phyloP scores from a whole-genome alignment of 768 basidiomycete genomes.

The Russula sp. region DNA sequence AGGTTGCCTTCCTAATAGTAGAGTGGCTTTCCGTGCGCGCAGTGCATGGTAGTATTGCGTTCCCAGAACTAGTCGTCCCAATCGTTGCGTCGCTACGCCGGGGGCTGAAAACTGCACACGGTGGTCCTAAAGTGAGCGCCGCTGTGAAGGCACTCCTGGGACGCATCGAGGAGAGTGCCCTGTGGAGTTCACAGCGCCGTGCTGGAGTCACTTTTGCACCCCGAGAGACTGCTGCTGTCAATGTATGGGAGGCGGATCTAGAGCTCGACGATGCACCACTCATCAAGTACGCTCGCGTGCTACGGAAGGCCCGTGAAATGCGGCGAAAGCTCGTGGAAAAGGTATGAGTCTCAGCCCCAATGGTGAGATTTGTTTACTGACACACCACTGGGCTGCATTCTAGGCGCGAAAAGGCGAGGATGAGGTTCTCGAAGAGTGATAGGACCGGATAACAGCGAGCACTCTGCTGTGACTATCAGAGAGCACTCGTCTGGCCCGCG shows the following conservation, averaged over 20 bases:
- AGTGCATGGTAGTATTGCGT: conserved; percentile 81
- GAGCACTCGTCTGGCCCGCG: background rate
- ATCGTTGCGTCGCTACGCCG: conserved; percentile 65
- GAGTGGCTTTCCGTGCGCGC: conserved; percentile 70
- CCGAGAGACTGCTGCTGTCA: conserved; percentile 57
- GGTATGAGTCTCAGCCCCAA: conserved; percentile 44
- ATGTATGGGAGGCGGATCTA: conserved; percentile 60
- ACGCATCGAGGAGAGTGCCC: conserved; percentile 75
- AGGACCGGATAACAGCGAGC: background rate
- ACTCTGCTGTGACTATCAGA: background rate
- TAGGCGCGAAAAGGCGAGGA: conserved; percentile 66
- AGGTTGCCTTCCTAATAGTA: conserved; percentile 66
- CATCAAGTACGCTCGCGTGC: conserved; percentile 72
- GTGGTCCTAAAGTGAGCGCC: conserved; percentile 48
- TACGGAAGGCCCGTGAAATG: conserved; percentile 74
- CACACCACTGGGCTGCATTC: background rate
- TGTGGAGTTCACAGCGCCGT: conserved; percentile 69
- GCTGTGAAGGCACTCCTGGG: conserved; percentile 75
- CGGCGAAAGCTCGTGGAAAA: conserved; percentile 64
- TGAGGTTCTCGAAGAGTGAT: conserved; percentile 54
- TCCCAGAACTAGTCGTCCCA: conserved; percentile 88
- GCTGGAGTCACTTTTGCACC: conserved; percentile 71
- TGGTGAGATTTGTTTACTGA: background rate
- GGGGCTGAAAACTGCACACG: conserved; percentile 55
- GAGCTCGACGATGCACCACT: conserved; percentile 67